These are phyloP conservation scores for Chalciporus sp. DNA, from an alignment of 1,284 basidiomycete genomes.

Conservation along the genomic window DNA sequence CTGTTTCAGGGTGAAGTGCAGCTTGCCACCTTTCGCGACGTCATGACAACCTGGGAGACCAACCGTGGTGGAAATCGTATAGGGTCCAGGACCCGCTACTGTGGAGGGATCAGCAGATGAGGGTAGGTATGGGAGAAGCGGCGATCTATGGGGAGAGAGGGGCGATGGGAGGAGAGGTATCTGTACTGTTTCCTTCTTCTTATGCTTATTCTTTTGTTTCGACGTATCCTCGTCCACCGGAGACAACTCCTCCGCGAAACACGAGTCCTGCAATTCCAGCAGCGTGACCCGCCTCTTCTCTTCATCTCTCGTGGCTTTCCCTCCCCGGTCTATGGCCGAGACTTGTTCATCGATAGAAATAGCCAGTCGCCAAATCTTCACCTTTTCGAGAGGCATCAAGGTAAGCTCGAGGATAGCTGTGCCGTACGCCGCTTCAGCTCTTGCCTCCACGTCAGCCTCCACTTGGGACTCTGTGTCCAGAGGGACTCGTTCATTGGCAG, in stretches of 20 bases:
- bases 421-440: slow-evolving; percentile 39
- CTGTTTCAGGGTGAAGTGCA: slow-evolving; percentile 87
- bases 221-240: slow-evolving; percentile 72
- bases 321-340: slow-evolving; percentile 9
- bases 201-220: slow-evolving; percentile 19
- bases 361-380: slow-evolving; percentile 80
- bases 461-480: slow-evolving; percentile 1
- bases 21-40: neutral
- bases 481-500: neutral
- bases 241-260: slow-evolving; percentile 42
- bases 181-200: slow-evolving; percentile 34
- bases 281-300: slow-evolving; percentile 13
- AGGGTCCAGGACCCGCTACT: slow-evolving; percentile 70
- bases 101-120: slow-evolving; percentile 46
- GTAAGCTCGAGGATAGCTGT: slow-evolving; percentile 81
- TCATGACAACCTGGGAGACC: slow-evolving; percentile 57
- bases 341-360: slow-evolving; percentile 71
- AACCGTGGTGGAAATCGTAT: slow-evolving; percentile 59
- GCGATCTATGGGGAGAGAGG: slow-evolving; percentile 31
- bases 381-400: slow-evolving; percentile 85
- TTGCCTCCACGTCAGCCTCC: neutral
- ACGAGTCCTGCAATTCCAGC: slow-evolving; percentile 24
- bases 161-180: slow-evolving; percentile 65
- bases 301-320: slow-evolving; percentile 1
- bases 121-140: slow-evolving; percentile 21